Evolutionary conservation across 2,329 filamentous ascomycete genomes (phyloP).

Genomic region (Arthrobotrys entomopaga): DNA sequence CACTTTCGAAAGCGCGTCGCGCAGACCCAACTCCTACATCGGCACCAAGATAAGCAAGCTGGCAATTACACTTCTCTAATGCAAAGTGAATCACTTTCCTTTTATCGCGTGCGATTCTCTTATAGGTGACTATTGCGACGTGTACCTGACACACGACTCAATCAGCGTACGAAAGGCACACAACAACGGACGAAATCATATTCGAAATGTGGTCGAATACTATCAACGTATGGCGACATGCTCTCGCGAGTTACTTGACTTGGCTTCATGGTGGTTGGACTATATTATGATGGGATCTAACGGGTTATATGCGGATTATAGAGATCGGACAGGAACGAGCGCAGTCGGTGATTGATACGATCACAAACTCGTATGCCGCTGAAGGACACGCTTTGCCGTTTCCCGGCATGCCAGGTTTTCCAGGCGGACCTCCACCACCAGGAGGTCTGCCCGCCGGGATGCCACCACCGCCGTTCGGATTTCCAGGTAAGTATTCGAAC

Average conservation of each 20-base stretch:
- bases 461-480: constrained; percentile 70
- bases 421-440: constrained; percentile 68
- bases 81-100: constrained; percentile 47
- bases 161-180: constrained; percentile 99
- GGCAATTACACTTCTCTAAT: constrained; percentile 50
- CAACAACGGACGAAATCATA: constrained; percentile 94
- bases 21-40: not conserved
- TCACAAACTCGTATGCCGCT: constrained; percentile 92
- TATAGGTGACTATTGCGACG: constrained; percentile 95
- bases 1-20: constrained; percentile 29
- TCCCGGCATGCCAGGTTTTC: constrained; percentile 78
- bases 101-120: constrained; percentile 53
- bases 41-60: constrained; percentile 58
- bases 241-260: not conserved
- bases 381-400: constrained; percentile 79
- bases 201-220: constrained; percentile 97
- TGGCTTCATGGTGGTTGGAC: not conserved
- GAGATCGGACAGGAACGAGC: constrained; percentile 99
- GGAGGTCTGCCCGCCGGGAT: constrained; percentile 60
- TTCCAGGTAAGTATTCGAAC: constrained; percentile 68
- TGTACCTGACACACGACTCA: constrained; percentile 99
- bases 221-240: constrained; percentile 78
- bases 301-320: constrained; percentile 61
- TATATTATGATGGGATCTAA: constrained; percentile 11
- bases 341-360: constrained; percentile 97